Base-by-base conservation (phyloP, 2,329 filamentous ascomycete genomes). In the Periconia sp. region DNA sequence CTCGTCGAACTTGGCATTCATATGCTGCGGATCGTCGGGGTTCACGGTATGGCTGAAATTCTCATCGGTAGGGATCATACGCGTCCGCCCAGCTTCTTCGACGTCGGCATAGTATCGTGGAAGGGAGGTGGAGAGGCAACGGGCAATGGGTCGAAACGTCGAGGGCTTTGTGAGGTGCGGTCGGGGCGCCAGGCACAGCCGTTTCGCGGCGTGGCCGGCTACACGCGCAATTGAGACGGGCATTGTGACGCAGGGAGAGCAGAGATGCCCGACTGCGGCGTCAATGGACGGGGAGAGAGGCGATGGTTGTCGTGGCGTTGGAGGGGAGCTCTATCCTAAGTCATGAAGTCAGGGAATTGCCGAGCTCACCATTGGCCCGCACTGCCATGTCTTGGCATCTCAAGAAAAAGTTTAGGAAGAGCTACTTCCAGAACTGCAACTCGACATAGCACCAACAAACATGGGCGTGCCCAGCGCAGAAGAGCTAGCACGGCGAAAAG, bases 221-320 rank as follows among this genome's bases (percentile, higher is more conserved):
- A 91, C 79, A 73, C 88, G 84, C 74, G 83, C 83, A 68, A 91
- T 77, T 62, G 84, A 79, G 56, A 79, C 80, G 72, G 86, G 81
- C 87, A 91, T 91, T 74, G 72, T 76, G 69, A 57, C 44, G 52
- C 47, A 54, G 23, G 36, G 50, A 58, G 59, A 56, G 56, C 62
- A 51, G 46, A 37, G 33, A 48, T 55, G 57, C 61, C 62, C 59
- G 48, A 57, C 43, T 48, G 50, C 52, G 48, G 56, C 61, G 61
- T 65, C 65, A 65, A 66, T 68, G 61, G 64, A 54, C 52, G 52
- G 53, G 63, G 56, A 51, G 58, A 58, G 63, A 50, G 56, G 56
- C 60, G 60, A 63, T 46, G 38, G 44, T 38, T 41, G 63, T 48
- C 50, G 63, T 63, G 64, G 59, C 62, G 65, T 56, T 55, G 55